A percentile compares a stretch with the other conserved stretches of the same genome.
phyloP scores from a whole-genome alignment of 805 yeast species.

The Teunomyces funiuensis region DNA sequence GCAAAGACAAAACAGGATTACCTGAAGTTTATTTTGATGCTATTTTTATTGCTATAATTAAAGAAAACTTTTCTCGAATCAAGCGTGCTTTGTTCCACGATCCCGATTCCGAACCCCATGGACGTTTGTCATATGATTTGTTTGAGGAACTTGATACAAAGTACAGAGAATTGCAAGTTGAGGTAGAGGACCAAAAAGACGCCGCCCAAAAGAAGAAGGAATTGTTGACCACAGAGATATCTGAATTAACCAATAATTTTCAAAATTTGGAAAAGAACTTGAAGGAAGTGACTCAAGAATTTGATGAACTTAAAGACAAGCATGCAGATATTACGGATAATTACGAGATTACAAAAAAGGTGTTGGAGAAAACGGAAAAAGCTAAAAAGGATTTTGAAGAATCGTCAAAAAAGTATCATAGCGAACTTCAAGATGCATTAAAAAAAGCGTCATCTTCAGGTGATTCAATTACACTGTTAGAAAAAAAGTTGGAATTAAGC shows the following conservation, averaged over 20 bases:
- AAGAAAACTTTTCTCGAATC: conserved; percentile 67
- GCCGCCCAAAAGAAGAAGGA: conserved; percentile 18
- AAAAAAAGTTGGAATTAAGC: conserved; percentile 28
- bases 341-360: conserved; percentile 20
- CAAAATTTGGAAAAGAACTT: conserved; percentile 16
- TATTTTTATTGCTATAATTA: conserved; percentile 61
- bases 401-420: conserved; percentile 26
- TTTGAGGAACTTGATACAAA: conserved; percentile 47
- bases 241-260: conserved; percentile 19
- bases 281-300: conserved; percentile 30
- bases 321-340: conserved; percentile 19
- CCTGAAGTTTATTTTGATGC: conserved; percentile 78
- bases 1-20: conserved; percentile 77
- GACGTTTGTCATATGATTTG: conserved; percentile 61
- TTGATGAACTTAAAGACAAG: conserved; percentile 20
- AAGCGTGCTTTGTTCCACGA: conserved; percentile 69
- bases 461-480: conserved; percentile 28
- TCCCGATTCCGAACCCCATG: conserved; percentile 71
- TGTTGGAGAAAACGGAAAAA: conserved; percentile 25
- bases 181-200: conserved; percentile 22
- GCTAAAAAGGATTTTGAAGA: conserved; percentile 24
- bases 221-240: conserved; percentile 19
- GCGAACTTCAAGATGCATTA: conserved; percentile 32
- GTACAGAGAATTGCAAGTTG: conserved; percentile 24
- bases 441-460: conserved; percentile 24